Base-by-base conservation (phyloP, 2,329 filamentous ascomycete species). In the Verticillium nonalfalfae region DNA sequence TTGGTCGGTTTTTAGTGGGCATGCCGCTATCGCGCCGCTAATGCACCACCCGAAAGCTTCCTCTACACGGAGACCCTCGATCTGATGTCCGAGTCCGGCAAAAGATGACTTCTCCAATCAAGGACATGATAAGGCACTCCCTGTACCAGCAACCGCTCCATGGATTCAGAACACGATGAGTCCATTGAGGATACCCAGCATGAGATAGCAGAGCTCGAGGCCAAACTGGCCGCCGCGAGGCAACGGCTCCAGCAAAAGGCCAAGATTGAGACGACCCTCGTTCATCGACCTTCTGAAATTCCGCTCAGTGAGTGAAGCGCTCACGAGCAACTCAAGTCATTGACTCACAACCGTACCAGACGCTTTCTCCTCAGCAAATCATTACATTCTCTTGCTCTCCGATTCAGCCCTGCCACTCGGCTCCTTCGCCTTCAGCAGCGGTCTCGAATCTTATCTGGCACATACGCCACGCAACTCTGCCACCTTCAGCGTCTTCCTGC, bases 341-440 rank as follows among this genome's bases (percentile, higher is more conserved):
- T 60, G 65, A 61, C 56, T 60, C 59, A 45, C 58, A 3, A 31
- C 2, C 33, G 54, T 21, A 14, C 34, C 55, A 58, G 35, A 59
- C 50, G 26, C 36, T 57, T 35, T 65, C 21, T n/a, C 64, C 63
- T 61, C 68, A 36, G 66, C 74, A 31, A 71, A 82, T 34, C 91
- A 94, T 74, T 88, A 89, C 66, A 84, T 93, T 40, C 84, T 94
- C 36, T 81, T 95, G 3, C 86, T 94, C 57, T 86, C 91, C 57
- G 91, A 95, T 78, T 93, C 91, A 1, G 90, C 90, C 14, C 84
- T 95, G 2, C 91, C 91, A 1, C 81, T 95, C 0, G 91, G 91
- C 61, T 91, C 90, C n/a, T 95, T 95, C 76, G 91, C 91, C 69
- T 95, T 94, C 78, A 91, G 87, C 78, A 90, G 86, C 67, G 90